A percentile compares a stretch with the other conserved stretches of the same genome.
phyloP scores from a whole-genome alignment of 805 yeast genomes.

The Cyberlindnera misumaiensis region DNA sequence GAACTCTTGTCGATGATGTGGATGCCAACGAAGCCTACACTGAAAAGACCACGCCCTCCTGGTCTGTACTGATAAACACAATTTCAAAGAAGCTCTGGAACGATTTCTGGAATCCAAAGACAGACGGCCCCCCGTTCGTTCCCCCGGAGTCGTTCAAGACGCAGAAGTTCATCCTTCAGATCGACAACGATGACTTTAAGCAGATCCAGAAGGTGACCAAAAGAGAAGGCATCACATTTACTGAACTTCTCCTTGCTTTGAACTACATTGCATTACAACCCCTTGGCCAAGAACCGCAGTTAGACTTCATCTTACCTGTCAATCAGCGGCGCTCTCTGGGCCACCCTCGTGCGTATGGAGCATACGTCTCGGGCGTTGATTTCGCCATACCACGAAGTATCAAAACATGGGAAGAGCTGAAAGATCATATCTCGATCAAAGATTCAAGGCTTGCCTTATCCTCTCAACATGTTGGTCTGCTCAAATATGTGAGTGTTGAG shows the following conservation, averaged over 20 bases:
- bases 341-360: conserved; percentile 6
- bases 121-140: background rate
- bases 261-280: background rate
- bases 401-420: conserved; percentile 1
- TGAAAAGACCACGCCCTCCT: conserved; percentile 1
- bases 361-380: conserved; percentile 2
- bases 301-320: conserved; percentile 5
- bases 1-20: conserved; percentile 1
- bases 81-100: background rate
- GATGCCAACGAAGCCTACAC: background rate
- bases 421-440: background rate
- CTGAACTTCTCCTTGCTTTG: conserved; percentile 1
- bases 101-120: background rate
- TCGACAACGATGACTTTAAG: background rate
- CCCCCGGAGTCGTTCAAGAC: background rate
- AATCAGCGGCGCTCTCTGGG: conserved; percentile 5
- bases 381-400: background rate
- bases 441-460: background rate
- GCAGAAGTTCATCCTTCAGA: conserved; percentile 1
- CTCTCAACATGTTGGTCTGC: conserved; percentile 5
- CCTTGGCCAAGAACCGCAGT: background rate
- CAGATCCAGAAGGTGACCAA: conserved; percentile 4
- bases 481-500: conserved; percentile 3
- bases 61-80: background rate
- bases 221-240: conserved; percentile 6